These are phyloP conservation scores for Hyphodiscus sp. DNA, from an alignment of 2,329 filamentous ascomycete genomes.

Conservation along the genomic window DNA sequence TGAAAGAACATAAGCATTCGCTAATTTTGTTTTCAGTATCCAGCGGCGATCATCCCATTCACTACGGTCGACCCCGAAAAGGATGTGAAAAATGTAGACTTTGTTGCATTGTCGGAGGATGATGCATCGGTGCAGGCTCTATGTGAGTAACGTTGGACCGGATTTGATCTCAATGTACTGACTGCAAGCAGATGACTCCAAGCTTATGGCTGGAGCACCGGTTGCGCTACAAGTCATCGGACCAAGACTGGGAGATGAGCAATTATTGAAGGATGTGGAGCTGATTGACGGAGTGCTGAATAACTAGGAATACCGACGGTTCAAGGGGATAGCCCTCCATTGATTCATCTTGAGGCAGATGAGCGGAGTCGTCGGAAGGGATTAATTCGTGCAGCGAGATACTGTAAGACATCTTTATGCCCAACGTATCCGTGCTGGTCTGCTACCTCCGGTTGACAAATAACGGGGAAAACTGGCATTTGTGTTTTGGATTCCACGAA, in stretches of 20 bases:
- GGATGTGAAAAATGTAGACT: slow-evolving; percentile 25
- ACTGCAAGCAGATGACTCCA: slow-evolving; percentile 28
- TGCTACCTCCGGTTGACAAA: too few species aligned
- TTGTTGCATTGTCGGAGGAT: slow-evolving; percentile 22
- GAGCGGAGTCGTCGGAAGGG: too few species aligned
- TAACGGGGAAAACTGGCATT: too few species aligned
- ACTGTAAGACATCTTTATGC: too few species aligned
- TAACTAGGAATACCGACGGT: background rate
- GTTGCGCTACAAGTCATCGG: slow-evolving; percentile 31
- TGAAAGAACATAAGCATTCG: background rate
- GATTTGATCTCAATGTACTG: slow-evolving; percentile 1
- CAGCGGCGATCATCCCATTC: slow-evolving; percentile 30
- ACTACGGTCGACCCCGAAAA: slow-evolving; percentile 26
- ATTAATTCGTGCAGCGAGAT: too few species aligned
- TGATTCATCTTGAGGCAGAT: too few species aligned
- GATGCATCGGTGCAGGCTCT: slow-evolving; percentile 27
- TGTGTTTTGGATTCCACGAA: too few species aligned
- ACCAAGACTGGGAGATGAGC: slow-evolving; percentile 28
- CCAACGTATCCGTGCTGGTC: too few species aligned
- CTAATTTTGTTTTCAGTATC: slow-evolving; percentile 22
- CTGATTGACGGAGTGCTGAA: slow-evolving; percentile 27
- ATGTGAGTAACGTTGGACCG: slow-evolving; percentile 19
- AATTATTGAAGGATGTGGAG: slow-evolving; percentile 29
- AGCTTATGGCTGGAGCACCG: slow-evolving; percentile 31
- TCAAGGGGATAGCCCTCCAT: too few species aligned